phyloP scores from a whole-genome alignment of 495 filamentous ascomycete genomes.

The Lasiosphaeriaceae sp. region DNA sequence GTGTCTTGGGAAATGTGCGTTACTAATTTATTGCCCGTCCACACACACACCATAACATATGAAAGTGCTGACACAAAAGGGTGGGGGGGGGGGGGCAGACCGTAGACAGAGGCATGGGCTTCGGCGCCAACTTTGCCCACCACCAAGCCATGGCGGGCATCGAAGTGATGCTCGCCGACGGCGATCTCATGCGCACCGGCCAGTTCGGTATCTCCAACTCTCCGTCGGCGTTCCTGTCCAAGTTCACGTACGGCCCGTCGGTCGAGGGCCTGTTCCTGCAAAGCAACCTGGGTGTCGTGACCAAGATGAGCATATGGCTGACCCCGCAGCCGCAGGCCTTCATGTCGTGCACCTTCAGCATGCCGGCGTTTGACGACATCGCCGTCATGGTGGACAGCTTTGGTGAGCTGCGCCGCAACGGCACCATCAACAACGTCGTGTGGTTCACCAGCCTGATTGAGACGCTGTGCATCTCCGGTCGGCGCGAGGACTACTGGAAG shows the following conservation, averaged over 20 bases:
- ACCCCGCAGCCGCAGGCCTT: conserved; percentile 46
- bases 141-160: conserved; percentile 45
- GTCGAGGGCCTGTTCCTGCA: conserved; percentile 50
- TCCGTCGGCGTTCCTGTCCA: conserved; percentile 41
- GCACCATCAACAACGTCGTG: conserved; percentile 33
- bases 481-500: conserved; percentile 42
- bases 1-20: conserved; percentile 50
- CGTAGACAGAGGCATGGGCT: conserved; percentile 41
- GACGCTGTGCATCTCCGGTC: conserved; percentile 44
- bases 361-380: conserved; percentile 45
- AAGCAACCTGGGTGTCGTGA: conserved; percentile 47
- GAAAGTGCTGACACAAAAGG: no score
- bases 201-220: conserved; percentile 45
- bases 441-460: conserved; percentile 46
- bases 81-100: no score
- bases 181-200: conserved; percentile 46
- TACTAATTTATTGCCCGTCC: not conserved
- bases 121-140: conserved; percentile 46
- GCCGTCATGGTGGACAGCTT: conserved; percentile 38
- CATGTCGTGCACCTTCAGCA: conserved; percentile 47
- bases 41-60: no score
- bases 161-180: conserved; percentile 48
- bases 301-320: conserved; percentile 46
- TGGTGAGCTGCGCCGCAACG: conserved; percentile 35
- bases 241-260: conserved; percentile 44